phyloP scores from a whole-genome alignment of 2,329 filamentous ascomycete species.

The Diaporthe vaccinii region DNA sequence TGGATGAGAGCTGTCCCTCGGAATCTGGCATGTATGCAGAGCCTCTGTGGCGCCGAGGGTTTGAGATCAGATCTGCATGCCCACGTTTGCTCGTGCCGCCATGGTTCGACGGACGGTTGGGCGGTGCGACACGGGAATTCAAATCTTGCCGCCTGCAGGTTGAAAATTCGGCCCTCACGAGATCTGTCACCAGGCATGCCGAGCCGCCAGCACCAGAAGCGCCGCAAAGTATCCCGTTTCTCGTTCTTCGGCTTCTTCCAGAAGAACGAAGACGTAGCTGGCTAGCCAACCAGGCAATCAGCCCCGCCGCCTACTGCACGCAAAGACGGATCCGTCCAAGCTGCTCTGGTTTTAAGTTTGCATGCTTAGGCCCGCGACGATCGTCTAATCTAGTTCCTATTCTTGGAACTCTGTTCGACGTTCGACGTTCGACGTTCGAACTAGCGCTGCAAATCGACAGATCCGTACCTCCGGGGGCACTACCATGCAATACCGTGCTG shows the following conservation, averaged over 20 bases:
- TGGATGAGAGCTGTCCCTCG: constrained; percentile 32
- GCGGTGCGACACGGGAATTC: constrained; percentile 15
- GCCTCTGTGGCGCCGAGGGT: constrained; percentile 36
- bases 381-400: constrained; percentile 33
- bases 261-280: constrained; percentile 8
- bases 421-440: constrained; percentile 24
- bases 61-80: constrained; percentile 36
- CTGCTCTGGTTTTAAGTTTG: constrained; percentile 23
- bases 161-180: background rate
- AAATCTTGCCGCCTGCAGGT: constrained; percentile 27
- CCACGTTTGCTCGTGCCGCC: constrained; percentile 32
- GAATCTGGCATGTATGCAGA: constrained; percentile 4
- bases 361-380: constrained; percentile 25
- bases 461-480: constrained; percentile 16
- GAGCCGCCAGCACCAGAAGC: constrained; percentile 28
- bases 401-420: constrained; percentile 36
- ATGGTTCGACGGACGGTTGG: background rate
- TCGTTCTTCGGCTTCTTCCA: constrained; percentile 32
- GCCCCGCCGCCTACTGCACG: constrained; percentile 13
- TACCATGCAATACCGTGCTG: constrained; percentile 5
- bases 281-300: background rate
- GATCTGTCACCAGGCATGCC: constrained; percentile 8
- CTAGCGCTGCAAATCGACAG: constrained; percentile 33
- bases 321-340: constrained; percentile 32
- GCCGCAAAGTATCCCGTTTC: constrained; percentile 2